Base-by-base conservation (phyloP, 495 filamentous ascomycete genomes). In the Halenospora varia region DNA sequence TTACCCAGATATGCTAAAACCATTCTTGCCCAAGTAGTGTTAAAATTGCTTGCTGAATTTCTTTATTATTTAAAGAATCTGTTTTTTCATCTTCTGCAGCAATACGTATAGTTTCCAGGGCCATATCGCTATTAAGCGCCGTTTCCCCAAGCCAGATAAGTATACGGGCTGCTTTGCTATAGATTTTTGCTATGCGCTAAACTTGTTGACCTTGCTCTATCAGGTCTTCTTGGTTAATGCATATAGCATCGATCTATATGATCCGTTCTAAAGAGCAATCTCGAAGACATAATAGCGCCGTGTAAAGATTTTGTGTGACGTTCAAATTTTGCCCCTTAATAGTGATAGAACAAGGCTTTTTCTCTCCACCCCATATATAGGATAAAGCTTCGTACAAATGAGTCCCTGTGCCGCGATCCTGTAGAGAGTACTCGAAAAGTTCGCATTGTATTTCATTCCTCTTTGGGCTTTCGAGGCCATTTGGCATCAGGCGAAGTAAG, bases 1-100 rank as follows among this genome's bases (percentile, higher is more conserved):
- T 62, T 67, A 68, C 66, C 68, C 66, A 71, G 26, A 69, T 67
- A 25, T 64, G 66, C 48, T 51, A 57, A 62, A 71, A 69, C 68
- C 66, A 71, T 25, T 48, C 20, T 25, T 54, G 60, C 53, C 63
- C 18, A 52, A 71, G 45, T 11, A 70, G 20, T 18, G 23, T 48
- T 42, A 66, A 53, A 57, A 61, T 52, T 55, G 56, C 53, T 48
- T 46, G 2, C 23, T 60, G 57, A 42, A 51, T 45, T 41, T 8
- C 48, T 53, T 53, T 26, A 17, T 41, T 19, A 6, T 9, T 54
- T 35, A 15, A 59, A 53, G 56, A 57, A 51, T 45, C 25, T 17
- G 35, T 44, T 26, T 52, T 8, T 46, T 51, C 19, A 10, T 47
- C 20, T 40, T 56, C 55, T 53, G 48, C 50, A 53, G 54, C 57